Conservation (phyloP, 1,284 basidiomycete species). For the Dichomitus squalens region DNA sequence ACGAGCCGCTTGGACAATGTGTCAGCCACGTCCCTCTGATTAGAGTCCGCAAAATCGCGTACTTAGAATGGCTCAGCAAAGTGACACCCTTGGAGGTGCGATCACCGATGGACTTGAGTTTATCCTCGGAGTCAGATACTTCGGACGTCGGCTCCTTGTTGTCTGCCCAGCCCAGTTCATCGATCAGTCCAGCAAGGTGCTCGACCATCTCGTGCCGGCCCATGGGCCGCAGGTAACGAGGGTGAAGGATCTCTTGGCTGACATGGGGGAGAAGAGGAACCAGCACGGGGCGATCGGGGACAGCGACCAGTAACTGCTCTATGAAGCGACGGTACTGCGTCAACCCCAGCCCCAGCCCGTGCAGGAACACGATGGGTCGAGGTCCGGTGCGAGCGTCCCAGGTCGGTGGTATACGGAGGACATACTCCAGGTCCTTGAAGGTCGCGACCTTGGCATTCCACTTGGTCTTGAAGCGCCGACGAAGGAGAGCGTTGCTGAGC, state of each 20-base stretch:
- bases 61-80: slow-evolving; percentile 89
- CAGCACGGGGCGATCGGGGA: slow-evolving; percentile 75
- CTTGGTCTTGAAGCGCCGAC: slow-evolving; percentile 45
- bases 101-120: slow-evolving; percentile 10
- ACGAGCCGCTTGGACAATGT: slow-evolving; percentile 57
- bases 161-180: slow-evolving; percentile 66
- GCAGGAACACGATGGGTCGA: slow-evolving; percentile 81
- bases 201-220: slow-evolving; percentile 59
- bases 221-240: slow-evolving; percentile 71
- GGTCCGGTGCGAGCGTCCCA: slow-evolving; percentile 61
- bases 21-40: slow-evolving; percentile 10
- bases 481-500: slow-evolving; percentile 53
- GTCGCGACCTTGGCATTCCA: slow-evolving; percentile 52
- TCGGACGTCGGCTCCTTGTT: slow-evolving; percentile 21
- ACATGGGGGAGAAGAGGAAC: slow-evolving; percentile 84
- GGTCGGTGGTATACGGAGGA: slow-evolving; percentile 66
- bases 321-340: slow-evolving; percentile 64
- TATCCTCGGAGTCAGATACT: slow-evolving; percentile 23
- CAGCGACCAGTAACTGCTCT: slow-evolving; percentile 48
- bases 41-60: slow-evolving; percentile 27
- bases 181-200: slow-evolving; percentile 61
- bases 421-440: slow-evolving; percentile 72
- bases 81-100: slow-evolving; percentile 55
- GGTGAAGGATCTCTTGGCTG: slow-evolving; percentile 82
- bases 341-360: slow-evolving; percentile 85